A percentile compares a stretch with the other conserved stretches of the same genome.
Evolutionary conservation across 352 stramenopile species (phyloP).

Genomic region (Aphanomyces invadans): DNA sequence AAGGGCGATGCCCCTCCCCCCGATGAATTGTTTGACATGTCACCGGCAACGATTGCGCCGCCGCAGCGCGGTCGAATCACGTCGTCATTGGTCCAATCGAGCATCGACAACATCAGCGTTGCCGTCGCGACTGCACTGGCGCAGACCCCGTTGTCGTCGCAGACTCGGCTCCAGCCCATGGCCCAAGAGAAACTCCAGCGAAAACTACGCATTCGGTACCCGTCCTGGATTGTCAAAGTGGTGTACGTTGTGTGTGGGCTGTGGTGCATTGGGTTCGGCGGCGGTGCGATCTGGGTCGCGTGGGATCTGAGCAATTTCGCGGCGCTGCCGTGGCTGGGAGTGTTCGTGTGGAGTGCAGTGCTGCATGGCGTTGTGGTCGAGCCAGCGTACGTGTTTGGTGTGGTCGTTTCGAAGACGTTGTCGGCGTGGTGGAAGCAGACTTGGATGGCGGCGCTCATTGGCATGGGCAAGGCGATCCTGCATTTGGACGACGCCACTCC

Average conservation of each 20-base stretch:
- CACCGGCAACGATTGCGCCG: neutral
- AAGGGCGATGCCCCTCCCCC: neutral
- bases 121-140: conserved; percentile 7
- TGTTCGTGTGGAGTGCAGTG: conserved; percentile 37
- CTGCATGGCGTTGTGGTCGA: conserved; percentile 50
- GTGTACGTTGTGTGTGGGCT: conserved; percentile 37
- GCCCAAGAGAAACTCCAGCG: neutral
- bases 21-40: neutral
- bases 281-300: conserved; percentile 37
- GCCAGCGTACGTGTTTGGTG: conserved; percentile 39
- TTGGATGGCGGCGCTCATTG: conserved; percentile 35
- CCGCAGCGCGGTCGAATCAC: conserved; percentile 16
- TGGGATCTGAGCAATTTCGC: conserved; percentile 40
- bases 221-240: conserved; percentile 52
- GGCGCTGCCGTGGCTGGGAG: conserved; percentile 45
- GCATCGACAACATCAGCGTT: conserved; percentile 23
- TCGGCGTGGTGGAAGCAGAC: conserved; percentile 50
- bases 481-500: conserved; percentile 35
- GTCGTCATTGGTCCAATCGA: conserved; percentile 16
- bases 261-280: conserved; percentile 41
- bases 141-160: neutral
- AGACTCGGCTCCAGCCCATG: conserved; percentile 4
- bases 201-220: conserved; percentile 44
- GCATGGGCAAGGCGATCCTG: conserved; percentile 38
- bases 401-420: conserved; percentile 45